Evolutionary conservation across 352 stramenopile species (phyloP), one percentile per base, ranked within the genome.

Genomic region (Peronospora belbahrii): DNA sequence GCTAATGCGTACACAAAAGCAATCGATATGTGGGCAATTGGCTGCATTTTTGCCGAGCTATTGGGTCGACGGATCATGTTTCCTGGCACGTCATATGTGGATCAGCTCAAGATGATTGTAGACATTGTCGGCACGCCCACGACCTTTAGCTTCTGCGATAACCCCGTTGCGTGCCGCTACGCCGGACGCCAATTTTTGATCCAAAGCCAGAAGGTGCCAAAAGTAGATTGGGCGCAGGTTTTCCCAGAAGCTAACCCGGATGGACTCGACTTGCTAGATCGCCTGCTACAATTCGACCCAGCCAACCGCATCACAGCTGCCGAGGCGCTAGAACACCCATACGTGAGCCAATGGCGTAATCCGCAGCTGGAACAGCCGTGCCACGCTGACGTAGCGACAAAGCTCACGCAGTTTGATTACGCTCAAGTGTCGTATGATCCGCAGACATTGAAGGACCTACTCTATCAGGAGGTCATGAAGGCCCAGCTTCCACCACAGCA

Each of bases 1-100:
- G 83, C 83, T 0, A 92, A 92, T 33, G 50, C 71, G 36, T 94
- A 94, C 60, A 84, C 71, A 15, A 90, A 86, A 45, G 79, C 80
- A 14, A 78, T 94, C 49, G 95, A 98, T 61, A 87, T 98, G 56
- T 98, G 94, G 94, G 93, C 82, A 45, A 95, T 98, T 25, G 97
- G 97, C 9, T 99, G 97, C 63, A 99, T 99, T 48, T 98, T 99
- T 55, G 97, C 87, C 2, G 97, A 99, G 67, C 74, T 99, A 13
- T 76, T 99, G 10, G 79, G 84, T 2, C 74, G 97, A 2, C 60
- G 70, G 1, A 75, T 92, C 42, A 66, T 94, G 31, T 94, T 94
- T 33, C 80, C 83, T 2, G 83, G 83, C 9, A 85, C 78, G 35
- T 90, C 77, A 7, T 94, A 92, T 49, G 80, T 94, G 17, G 80